phyloP scores from a whole-genome alignment of 2,329 filamentous ascomycete genomes.

The Cephalotrichum gorgonifer region DNA sequence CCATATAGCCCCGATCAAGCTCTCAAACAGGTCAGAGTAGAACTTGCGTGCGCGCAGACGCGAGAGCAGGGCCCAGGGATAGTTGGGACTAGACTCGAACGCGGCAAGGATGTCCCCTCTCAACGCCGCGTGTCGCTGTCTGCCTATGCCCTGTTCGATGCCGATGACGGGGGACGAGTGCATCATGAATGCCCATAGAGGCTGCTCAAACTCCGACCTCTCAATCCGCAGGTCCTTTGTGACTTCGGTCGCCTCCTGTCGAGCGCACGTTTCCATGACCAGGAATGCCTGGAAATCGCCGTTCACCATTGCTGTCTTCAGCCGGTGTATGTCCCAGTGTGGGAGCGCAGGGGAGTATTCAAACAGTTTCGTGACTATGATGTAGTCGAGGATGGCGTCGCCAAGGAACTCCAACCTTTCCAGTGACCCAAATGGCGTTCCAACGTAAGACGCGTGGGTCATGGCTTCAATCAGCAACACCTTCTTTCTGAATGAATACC shows the following conservation, averaged over 20 bases:
- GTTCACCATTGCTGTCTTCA: conserved; percentile 71
- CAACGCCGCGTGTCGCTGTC: conserved; percentile 34
- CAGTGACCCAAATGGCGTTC: conserved; percentile 31
- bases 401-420: conserved; percentile 84
- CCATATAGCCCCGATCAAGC: conserved; percentile 71
- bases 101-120: conserved; percentile 36
- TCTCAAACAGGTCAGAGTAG: conserved; percentile 76
- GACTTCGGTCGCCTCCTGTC: conserved; percentile 12
- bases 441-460: conserved; percentile 59
- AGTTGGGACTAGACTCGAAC: conserved; percentile 39
- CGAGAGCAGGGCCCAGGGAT: conserved; percentile 69
- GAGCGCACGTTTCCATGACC: conserved; percentile 44
- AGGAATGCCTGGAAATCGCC: conserved; percentile 70
- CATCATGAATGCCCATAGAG: conserved; percentile 63
- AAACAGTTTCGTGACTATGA: conserved; percentile 59
- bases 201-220: conserved; percentile 16
- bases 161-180: conserved; percentile 39
- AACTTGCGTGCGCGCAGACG: conserved; percentile 62
- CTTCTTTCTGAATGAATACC: conserved; percentile 61
- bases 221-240: conserved; percentile 11
- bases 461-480: conserved; percentile 65
- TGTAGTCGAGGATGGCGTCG: conserved; percentile 71
- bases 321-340: conserved; percentile 58
- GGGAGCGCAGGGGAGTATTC: conserved; percentile 26
- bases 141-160: conserved; percentile 30